Evolutionary conservation across 129 eudicot genomes (phyloP).

Genomic region (Helianthus annuus): DNA sequence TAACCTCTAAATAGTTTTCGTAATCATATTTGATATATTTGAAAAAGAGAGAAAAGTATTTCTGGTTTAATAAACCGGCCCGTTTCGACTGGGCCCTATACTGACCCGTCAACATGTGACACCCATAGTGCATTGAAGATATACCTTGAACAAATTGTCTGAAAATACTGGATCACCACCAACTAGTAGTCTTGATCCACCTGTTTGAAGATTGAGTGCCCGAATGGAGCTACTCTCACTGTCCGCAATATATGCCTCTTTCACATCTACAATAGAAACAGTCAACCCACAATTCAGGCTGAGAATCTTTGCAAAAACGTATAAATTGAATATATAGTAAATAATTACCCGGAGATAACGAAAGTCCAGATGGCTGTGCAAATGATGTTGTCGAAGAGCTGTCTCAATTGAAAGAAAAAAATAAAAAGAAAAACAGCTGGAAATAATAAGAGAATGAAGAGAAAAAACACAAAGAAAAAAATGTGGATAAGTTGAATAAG

Average conservation of each 20-base stretch:
- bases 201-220: constrained; percentile 78
- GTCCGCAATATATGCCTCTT: constrained; percentile 90
- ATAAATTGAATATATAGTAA: neutral
- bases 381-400: constrained; percentile 88
- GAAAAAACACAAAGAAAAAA: neutral
- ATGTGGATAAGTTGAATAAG: neutral
- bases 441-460: neutral
- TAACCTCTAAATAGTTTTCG: neutral
- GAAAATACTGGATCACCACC: constrained; percentile 93
- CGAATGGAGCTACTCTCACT: constrained; percentile 99
- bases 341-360: constrained; percentile 76
- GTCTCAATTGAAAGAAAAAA: constrained; percentile 18
- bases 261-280: constrained; percentile 51
- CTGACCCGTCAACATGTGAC: constrained; percentile 4
- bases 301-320: no score
- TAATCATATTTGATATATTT: neutral
- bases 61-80: neutral
- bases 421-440: neutral
- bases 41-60: constrained; percentile 3
- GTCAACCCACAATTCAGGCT: neutral
- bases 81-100: neutral
- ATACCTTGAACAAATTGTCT: constrained; percentile 89
- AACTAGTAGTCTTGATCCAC: constrained; percentile 86
- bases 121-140: constrained; percentile 20
- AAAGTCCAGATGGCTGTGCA: constrained; percentile 98